These are phyloP conservation scores for Eucalyptus shirleyi DNA, from an alignment of 345 rosid genomes.

Conservation along the genomic window DNA sequence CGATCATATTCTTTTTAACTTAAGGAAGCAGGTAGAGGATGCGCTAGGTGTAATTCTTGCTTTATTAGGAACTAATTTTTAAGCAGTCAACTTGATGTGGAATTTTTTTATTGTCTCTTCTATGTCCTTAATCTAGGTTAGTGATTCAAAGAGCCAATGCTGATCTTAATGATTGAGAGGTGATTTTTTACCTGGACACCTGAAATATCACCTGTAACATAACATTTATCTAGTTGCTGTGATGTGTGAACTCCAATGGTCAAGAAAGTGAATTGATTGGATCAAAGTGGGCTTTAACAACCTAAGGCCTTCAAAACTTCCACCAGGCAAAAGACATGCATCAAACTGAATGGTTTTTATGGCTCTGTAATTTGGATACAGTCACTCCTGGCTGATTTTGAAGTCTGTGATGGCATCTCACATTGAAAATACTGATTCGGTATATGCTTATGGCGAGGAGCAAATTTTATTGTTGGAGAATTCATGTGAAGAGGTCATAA, in stretches of 20 bases:
- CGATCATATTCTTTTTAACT: background rate
- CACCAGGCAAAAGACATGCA: background rate
- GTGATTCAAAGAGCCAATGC: background rate
- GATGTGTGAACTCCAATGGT: background rate
- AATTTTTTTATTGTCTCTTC: background rate
- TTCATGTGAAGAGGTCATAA: conserved; percentile 68
- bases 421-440: conserved; percentile 61
- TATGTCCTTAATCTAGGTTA: background rate
- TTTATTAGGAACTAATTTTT: background rate
- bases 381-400: conserved; percentile 85
- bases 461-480: conserved; percentile 95
- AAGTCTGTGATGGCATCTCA: conserved; percentile 88
- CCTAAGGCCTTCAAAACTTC: background rate
- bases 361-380: conserved; percentile 1
- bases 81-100: background rate
- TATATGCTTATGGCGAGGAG: conserved; percentile 90
- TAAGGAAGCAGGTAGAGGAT: background rate
- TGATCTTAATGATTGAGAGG: background rate
- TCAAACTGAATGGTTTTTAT: background rate
- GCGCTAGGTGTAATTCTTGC: background rate
- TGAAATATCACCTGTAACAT: background rate
- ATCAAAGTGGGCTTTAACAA: background rate
- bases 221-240: background rate
- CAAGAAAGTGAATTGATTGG: background rate
- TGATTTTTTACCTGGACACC: background rate